Conservation (phyloP, 208 protist species). For the Acanthamoeba lenticulata region DNA sequence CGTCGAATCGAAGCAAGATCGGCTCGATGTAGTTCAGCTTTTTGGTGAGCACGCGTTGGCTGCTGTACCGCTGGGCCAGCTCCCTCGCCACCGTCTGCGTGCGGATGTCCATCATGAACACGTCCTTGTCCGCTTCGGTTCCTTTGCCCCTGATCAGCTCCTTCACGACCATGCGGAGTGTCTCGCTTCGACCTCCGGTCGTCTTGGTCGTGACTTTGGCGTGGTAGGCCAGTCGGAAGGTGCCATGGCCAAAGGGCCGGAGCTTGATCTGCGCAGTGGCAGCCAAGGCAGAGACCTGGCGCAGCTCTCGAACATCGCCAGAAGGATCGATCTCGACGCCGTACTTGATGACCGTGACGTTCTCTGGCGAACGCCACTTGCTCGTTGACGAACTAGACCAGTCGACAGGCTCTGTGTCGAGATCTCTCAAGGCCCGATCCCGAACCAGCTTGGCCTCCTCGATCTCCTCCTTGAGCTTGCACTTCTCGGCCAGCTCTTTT, state of each 20-base stretch:
- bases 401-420: too few species aligned
- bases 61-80: neutral
- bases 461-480: too few species aligned
- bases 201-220: neutral
- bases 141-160: neutral
- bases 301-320: neutral
- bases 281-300: neutral
- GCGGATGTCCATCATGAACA: neutral
- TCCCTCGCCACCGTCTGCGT: neutral
- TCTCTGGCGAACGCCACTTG: neutral
- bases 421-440: too few species aligned
- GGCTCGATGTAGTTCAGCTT: neutral
- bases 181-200: neutral
- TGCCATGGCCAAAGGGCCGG: neutral
- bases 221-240: neutral
- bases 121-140: neutral
- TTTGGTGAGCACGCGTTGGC: neutral
- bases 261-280: neutral
- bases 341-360: neutral
- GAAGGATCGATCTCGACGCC: neutral
- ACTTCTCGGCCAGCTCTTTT: too few species aligned
- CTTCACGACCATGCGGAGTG: neutral
- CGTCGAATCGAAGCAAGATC: neutral
- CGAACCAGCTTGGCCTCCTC: too few species aligned
- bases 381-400: neutral